Conservation (phyloP, 495 filamentous ascomycete genomes). For the Penicillium tannophilum region DNA sequence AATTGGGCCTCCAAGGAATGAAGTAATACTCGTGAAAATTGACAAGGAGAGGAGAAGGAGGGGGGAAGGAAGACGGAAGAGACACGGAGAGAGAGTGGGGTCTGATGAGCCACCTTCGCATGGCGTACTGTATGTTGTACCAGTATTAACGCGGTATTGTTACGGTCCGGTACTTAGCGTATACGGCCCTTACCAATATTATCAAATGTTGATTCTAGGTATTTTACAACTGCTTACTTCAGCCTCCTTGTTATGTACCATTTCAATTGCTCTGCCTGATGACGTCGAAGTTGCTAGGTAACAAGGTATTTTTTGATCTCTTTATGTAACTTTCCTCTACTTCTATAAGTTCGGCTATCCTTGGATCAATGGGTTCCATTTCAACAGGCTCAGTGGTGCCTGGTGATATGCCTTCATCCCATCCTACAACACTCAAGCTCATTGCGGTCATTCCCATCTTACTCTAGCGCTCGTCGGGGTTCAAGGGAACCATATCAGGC, state of each 20-base stretch:
- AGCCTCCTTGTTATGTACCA: not conserved
- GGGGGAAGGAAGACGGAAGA: not conserved
- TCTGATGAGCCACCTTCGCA: slow-evolving; percentile 12
- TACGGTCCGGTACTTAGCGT: not conserved
- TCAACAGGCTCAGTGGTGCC: slow-evolving; percentile 56
- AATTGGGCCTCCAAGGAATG: slow-evolving; percentile 1
- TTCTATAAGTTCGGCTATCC: no score
- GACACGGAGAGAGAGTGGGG: slow-evolving; percentile 8
- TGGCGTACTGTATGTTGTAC: slow-evolving; percentile 2
- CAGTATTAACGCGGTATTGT: not conserved
- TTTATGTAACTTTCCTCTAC: not conserved
- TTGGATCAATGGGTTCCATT: slow-evolving; percentile 23
- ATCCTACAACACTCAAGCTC: not conserved
- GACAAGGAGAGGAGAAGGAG: not conserved
- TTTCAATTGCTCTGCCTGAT: slow-evolving; percentile 11
- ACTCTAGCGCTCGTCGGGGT: no score
- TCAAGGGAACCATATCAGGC: no score
- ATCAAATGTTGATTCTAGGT: not conserved
- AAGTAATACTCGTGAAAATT: not conserved
- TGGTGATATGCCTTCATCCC: slow-evolving; percentile 39
- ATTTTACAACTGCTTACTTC: not conserved
- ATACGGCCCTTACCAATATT: not conserved
- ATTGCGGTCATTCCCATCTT: slow-evolving; percentile 37
- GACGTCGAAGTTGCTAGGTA: slow-evolving; percentile 12
- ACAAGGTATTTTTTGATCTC: not conserved